Base-by-base conservation (phyloP, 2,329 filamentous ascomycete genomes). In the Apiospora rasikravindrae region DNA sequence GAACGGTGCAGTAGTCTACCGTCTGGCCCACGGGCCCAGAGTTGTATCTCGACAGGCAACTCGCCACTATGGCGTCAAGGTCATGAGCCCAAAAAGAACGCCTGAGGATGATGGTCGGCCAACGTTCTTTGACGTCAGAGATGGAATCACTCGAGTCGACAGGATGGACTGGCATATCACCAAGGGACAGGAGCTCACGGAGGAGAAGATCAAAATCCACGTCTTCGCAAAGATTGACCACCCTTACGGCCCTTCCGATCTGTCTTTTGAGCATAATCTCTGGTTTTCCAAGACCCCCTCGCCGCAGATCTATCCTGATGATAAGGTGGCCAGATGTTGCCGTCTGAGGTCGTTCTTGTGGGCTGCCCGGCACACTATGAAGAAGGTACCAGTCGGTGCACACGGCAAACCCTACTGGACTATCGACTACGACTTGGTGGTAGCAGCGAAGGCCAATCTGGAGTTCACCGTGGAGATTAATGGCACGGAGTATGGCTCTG, bases 151-250 rank as follows among this genome's bases (percentile, higher is more conserved):
- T 19, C n/a, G 40, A 11, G 67, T 68, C 7, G 1, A 11, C n/a
- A 47, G 10, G 2, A 40, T 42, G 42, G 1, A 2, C 1, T 69
- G 67, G 67, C 29, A 69, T 19, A 69, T 69, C 11, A 70, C 8
- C 16, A 57, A n/a, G 33, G 68, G 68, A 19, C 68, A 70, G 16
- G 68, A 70, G 49, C 33, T 70, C 2, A 51, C n/a, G 26, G 24
- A 40, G 2, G 22, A 57, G 14, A 57, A 70, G 4, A 26, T 57
- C 47, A 70, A 37, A 6, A 29, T 69, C 22, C 3, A 1, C 1
- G 19, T 51, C 68, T 0, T 1, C 0, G 0, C 0, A 2, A n/a
- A 16, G 1, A 1, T 53, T 7, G 45, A 29, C 10, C 19, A 40
- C n/a, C 33, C 42, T 16, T 53, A 69, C 45, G 11, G 11, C 6